phyloP scores from a whole-genome alignment of 495 filamentous ascomycete genomes.

The Penicillium diatomitis region DNA sequence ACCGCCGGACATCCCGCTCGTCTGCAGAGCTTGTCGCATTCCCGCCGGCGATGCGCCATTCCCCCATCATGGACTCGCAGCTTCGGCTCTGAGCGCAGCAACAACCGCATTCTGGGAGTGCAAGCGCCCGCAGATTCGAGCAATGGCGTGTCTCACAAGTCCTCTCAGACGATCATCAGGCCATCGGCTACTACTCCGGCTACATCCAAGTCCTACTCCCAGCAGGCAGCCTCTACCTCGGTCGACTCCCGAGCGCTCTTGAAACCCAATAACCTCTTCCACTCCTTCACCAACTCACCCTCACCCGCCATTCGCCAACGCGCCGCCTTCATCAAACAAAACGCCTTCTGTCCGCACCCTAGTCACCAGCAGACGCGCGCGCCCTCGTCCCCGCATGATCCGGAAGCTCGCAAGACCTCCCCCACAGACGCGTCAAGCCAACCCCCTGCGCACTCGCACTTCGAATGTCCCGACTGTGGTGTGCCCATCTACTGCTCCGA shows the following conservation, averaged over 20 bases:
- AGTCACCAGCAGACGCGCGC: constrained; percentile 62
- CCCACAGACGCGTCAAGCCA: constrained; percentile 29
- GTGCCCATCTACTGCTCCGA: constrained; percentile 89
- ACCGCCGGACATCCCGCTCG: constrained; percentile 11
- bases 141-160: constrained; percentile 5
- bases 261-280: constrained; percentile 78
- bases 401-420: constrained; percentile 44
- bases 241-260: constrained; percentile 45
- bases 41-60: constrained; percentile 16
- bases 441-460: constrained; percentile 70
- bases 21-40: constrained; percentile 15
- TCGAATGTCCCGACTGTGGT: constrained; percentile 95
- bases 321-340: constrained; percentile 79
- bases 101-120: constrained; percentile 10
- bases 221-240: constrained; percentile 21
- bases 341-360: constrained; percentile 87
- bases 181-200: not conserved
- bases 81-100: constrained; percentile 24
- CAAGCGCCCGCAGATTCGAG: constrained; percentile 7
- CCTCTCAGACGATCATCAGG: not conserved
- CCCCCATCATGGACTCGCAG: constrained; percentile 21
- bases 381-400: constrained; percentile 49
- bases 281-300: constrained; percentile 81
- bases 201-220: constrained; percentile 8
- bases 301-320: constrained; percentile 73